These are phyloP conservation scores for Quercus berberidifolia DNA, from an alignment of 306 rosid species.

Conservation along the genomic window DNA sequence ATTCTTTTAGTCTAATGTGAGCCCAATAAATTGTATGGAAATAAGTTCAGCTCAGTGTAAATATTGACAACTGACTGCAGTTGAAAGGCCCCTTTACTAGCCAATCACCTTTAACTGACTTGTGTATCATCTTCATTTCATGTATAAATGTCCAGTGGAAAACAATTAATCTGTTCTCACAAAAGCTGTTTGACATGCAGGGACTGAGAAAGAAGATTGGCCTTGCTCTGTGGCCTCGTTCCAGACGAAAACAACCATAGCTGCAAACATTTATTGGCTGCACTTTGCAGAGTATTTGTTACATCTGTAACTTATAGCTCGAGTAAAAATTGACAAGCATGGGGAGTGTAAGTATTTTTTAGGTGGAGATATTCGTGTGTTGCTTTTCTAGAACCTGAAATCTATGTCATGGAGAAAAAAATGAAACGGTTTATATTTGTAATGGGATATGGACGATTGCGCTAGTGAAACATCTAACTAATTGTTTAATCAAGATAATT, in stretches of 20 bases:
- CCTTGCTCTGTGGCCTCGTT: slow-evolving; percentile 35
- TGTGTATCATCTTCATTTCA: neutral
- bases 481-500: neutral
- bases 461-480: neutral
- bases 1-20: neutral
- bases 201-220: slow-evolving; percentile 72
- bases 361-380: neutral
- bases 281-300: neutral
- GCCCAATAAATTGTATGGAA: neutral
- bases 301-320: neutral
- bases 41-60: neutral
- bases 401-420: neutral
- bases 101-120: neutral
- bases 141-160: neutral
- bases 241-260: slow-evolving; percentile 23
- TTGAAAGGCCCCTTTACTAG: neutral
- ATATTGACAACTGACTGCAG: neutral
- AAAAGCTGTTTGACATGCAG: slow-evolving; percentile 30
- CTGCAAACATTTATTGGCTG: neutral
- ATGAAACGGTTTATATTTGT: neutral
- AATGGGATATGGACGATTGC: neutral
- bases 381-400: neutral
- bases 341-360: neutral
- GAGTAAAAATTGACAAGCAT: neutral
- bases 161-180: neutral